Conservation (phyloP, 1,139 yeast genomes). For the Yamadazyma sp. region DNA sequence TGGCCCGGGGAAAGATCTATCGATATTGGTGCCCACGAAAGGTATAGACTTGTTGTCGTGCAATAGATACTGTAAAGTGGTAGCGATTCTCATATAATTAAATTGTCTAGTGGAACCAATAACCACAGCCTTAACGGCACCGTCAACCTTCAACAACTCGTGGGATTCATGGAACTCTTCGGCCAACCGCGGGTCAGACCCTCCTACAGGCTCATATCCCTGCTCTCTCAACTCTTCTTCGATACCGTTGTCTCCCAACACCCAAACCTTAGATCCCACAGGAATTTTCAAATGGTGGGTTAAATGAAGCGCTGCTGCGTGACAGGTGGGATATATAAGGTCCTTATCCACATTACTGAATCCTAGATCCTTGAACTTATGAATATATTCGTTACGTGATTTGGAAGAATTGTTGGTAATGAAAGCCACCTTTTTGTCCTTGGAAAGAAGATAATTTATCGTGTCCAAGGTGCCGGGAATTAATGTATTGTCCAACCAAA, state of each 20-base stretch:
- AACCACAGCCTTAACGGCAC: conserved; percentile 40
- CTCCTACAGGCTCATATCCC: conserved; percentile 76
- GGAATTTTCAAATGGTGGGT: conserved; percentile 25
- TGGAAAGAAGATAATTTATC: conserved; percentile 50
- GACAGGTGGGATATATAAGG: conserved; percentile 38
- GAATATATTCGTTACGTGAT: conserved; percentile 33
- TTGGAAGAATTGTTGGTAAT: conserved; percentile 43
- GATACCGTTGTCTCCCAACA: conserved; percentile 82
- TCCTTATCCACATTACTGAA: conserved; percentile 29
- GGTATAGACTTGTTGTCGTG: conserved; percentile 33
- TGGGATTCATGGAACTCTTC: conserved; percentile 38
- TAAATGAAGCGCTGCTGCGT: conserved; percentile 33
- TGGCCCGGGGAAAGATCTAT: conserved; percentile 42
- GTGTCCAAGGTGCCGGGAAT: conserved; percentile 76
- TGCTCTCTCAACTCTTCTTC: conserved; percentile 65
- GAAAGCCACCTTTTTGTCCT: conserved; percentile 32
- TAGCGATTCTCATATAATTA: conserved; percentile 39
- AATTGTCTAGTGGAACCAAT: conserved; percentile 42
- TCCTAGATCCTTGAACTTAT: conserved; percentile 34
- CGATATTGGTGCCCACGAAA: conserved; percentile 43
- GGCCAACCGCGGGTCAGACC: conserved; percentile 51
- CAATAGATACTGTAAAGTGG: conserved; percentile 40
- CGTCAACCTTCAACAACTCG: conserved; percentile 44
- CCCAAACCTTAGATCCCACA: conserved; percentile 63
- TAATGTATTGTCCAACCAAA: conserved; percentile 79